A percentile compares a stretch with the other conserved stretches of the same genome.
Conservation (phyloP, 805 yeast genomes). For the Cyberlindnera bimundalis region DNA sequence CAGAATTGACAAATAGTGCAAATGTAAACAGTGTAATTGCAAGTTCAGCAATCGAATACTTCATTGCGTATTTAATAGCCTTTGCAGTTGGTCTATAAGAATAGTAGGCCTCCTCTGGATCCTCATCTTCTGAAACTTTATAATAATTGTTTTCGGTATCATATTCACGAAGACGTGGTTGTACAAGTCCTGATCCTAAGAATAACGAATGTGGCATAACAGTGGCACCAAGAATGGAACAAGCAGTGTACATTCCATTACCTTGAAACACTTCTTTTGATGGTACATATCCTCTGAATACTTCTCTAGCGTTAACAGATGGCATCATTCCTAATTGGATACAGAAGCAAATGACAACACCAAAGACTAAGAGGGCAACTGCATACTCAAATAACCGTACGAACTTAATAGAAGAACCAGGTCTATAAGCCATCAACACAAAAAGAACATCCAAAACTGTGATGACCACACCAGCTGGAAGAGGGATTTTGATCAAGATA, state of each 20-base stretch:
- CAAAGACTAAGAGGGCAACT: slow-evolving; percentile 66
- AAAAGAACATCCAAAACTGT: slow-evolving; percentile 80
- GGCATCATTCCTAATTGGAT: slow-evolving; percentile 62
- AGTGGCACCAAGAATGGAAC: slow-evolving; percentile 88
- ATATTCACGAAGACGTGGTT: slow-evolving; percentile 74
- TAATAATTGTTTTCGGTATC: slow-evolving; percentile 58
- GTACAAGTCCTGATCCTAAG: slow-evolving; percentile 83
- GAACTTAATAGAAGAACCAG: slow-evolving; percentile 69
- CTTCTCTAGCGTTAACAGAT: slow-evolving; percentile 37
- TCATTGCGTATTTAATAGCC: slow-evolving; percentile 72
- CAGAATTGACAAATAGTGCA: slow-evolving; percentile 65
- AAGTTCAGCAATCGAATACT: slow-evolving; percentile 69
- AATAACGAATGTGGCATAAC: slow-evolving; percentile 92
- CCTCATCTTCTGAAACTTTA: slow-evolving; percentile 26
- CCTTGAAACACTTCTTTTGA: slow-evolving; percentile 47
- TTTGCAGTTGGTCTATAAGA: slow-evolving; percentile 62
- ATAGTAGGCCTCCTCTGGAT: slow-evolving; percentile 36
- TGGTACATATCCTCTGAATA: slow-evolving; percentile 71
- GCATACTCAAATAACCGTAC: slow-evolving; percentile 73
- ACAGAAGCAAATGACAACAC: slow-evolving; percentile 78
- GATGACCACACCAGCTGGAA: slow-evolving; percentile 72
- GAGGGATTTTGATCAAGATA: slow-evolving; percentile 69
- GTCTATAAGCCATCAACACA: slow-evolving; percentile 75
- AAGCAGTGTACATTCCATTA: slow-evolving; percentile 66
- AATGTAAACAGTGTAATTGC: slow-evolving; percentile 67